phyloP scores from a whole-genome alignment of 768 basidiomycete species.

The Phallus indusiatus region DNA sequence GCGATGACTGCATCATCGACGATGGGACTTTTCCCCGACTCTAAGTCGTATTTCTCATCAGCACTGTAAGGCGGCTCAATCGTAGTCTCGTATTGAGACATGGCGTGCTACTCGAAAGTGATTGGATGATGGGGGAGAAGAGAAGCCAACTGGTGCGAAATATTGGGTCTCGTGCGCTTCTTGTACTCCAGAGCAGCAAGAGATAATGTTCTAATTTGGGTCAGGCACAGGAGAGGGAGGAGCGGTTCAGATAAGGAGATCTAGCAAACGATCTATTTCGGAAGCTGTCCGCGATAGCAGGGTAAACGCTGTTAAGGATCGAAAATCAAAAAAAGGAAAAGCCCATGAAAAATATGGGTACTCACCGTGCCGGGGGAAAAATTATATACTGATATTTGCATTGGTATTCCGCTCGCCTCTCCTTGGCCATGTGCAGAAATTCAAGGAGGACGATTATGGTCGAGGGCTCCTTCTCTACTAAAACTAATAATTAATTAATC shows the following conservation, averaged over 20 bases:
- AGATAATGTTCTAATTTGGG: background rate
- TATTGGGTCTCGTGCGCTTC: background rate
- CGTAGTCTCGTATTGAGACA: background rate
- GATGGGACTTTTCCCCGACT: background rate
- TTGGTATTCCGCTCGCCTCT: too few species aligned
- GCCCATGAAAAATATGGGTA: background rate
- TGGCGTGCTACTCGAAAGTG: background rate
- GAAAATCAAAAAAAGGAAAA: background rate
- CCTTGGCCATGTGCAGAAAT: too few species aligned
- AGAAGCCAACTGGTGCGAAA: background rate
- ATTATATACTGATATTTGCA: too few species aligned
- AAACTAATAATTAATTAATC: too few species aligned
- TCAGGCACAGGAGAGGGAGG: background rate
- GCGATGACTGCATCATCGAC: conserved; percentile 7
- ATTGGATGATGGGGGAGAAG: background rate
- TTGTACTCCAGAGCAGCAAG: background rate
- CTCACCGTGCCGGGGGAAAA: background rate
- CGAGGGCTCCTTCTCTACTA: too few species aligned
- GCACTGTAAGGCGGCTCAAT: background rate
- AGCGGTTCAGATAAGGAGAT: background rate
- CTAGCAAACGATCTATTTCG: background rate
- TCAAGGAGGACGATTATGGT: too few species aligned
- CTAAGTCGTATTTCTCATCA: conserved; percentile 2
- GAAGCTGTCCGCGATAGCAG: background rate
- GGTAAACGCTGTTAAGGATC: background rate